Evolutionary conservation across 768 basidiomycete genomes (phyloP).

Genomic region (Lactifluus subvellereus): DNA sequence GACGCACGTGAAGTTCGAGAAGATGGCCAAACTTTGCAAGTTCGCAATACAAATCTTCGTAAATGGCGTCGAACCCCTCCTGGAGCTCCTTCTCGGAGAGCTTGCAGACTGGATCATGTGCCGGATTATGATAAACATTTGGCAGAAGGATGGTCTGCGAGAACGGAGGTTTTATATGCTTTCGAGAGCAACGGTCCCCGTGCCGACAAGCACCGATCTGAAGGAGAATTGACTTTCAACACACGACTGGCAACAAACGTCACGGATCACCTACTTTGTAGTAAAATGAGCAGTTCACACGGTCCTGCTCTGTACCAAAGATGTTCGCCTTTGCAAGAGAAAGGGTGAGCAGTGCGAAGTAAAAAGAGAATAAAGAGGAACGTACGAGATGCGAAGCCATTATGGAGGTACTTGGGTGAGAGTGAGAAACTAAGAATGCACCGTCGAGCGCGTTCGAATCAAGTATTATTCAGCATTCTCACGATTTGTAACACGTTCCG

Average conservation of each 20-base stretch:
- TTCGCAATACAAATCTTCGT: slow-evolving; percentile 93
- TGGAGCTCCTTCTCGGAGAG: slow-evolving; percentile 82
- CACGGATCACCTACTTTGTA: slow-evolving; percentile 62
- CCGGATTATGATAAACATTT: slow-evolving; percentile 98
- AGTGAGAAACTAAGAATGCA: not conserved
- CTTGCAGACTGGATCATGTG: slow-evolving; percentile 87
- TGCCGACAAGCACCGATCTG: slow-evolving; percentile 98
- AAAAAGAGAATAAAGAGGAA: slow-evolving; percentile 13
- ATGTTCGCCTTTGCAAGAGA: slow-evolving; percentile 68
- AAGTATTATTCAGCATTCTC: slow-evolving; percentile 18
- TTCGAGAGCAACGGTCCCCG: slow-evolving; percentile 96
- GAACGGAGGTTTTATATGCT: slow-evolving; percentile 96
- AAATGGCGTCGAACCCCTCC: slow-evolving; percentile 90
- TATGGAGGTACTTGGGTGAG: slow-evolving; percentile 7
- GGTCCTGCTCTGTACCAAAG: slow-evolving; percentile 90
- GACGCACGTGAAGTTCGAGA: slow-evolving; percentile 84
- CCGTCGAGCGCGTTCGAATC: not conserved
- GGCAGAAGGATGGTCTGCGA: slow-evolving; percentile 95
- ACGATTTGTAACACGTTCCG: not conserved
- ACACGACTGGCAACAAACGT: not conserved
- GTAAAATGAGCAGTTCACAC: slow-evolving; percentile 99
- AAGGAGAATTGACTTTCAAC: slow-evolving; percentile 15
- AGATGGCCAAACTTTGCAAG: slow-evolving; percentile 93
- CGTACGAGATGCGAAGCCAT: slow-evolving; percentile 78
- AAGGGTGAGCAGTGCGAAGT: not conserved